Conservation (phyloP, 2,329 filamentous ascomycete species). For the Scedosporium minutisporum region DNA sequence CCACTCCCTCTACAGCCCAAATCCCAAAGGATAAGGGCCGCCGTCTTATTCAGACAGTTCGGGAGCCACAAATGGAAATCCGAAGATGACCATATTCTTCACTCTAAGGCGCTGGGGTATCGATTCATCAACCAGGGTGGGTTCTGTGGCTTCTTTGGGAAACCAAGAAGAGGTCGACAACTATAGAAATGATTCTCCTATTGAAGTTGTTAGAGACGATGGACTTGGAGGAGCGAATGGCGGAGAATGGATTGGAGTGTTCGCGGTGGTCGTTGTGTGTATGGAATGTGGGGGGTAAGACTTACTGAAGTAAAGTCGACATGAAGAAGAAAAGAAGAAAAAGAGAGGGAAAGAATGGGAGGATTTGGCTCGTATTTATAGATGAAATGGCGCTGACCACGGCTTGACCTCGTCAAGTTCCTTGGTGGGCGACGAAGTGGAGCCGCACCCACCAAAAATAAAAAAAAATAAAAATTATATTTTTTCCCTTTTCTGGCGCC, state of each 20-base stretch:
- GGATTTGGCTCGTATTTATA: neutral
- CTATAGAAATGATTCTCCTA: slow-evolving; percentile 96
- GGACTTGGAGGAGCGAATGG: neutral
- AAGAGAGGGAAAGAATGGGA: slow-evolving; percentile 21
- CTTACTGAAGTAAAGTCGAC: slow-evolving; percentile 54
- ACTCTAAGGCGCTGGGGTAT: slow-evolving; percentile 86
- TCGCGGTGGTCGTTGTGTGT: neutral
- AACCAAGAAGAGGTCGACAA: slow-evolving; percentile 88
- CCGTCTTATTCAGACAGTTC: slow-evolving; percentile 51
- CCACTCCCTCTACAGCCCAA: slow-evolving; percentile 68
- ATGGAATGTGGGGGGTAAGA: slow-evolving; percentile 21
- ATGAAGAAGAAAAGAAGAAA: slow-evolving; percentile 45
- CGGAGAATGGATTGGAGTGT: neutral
- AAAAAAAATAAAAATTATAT: too few species aligned
- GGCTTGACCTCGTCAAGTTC: too few species aligned
- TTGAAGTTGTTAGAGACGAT: slow-evolving; percentile 15
- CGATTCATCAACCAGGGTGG: slow-evolving; percentile 91
- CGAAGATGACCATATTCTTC: slow-evolving; percentile 41
- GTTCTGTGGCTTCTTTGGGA: slow-evolving; percentile 86
- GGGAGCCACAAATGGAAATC: slow-evolving; percentile 43
- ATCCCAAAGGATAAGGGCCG: slow-evolving; percentile 26
- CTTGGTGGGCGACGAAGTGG: neutral
- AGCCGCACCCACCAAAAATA: too few species aligned
- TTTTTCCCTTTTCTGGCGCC: neutral
- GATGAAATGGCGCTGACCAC: neutral